Conservation (phyloP, 2,329 filamentous ascomycete species). For the Fusarium begoniae region DNA sequence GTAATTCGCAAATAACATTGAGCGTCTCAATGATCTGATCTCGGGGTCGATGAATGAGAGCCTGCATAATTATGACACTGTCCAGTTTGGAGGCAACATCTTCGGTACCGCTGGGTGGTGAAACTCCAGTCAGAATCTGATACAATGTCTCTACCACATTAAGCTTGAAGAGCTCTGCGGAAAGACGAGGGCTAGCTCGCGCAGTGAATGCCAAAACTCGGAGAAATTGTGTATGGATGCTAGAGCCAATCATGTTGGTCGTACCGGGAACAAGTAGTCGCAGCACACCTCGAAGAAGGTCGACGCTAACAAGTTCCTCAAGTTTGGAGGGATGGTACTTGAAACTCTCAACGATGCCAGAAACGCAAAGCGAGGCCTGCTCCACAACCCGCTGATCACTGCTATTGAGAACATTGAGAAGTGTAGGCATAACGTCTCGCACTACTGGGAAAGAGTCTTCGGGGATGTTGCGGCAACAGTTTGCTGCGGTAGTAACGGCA, state of each 20-base stretch:
- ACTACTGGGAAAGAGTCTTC: constrained; percentile 93
- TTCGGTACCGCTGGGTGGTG: constrained; percentile 81
- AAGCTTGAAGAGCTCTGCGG: constrained; percentile 92
- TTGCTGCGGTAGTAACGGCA: constrained; percentile 95
- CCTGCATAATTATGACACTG: constrained; percentile 98
- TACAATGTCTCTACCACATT: constrained; percentile 98
- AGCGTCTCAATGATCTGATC: constrained; percentile 98
- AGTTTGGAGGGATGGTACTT: constrained; percentile 86
- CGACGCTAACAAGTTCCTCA: constrained; percentile 90
- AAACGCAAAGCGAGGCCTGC: constrained; percentile 94
- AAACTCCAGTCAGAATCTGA: constrained; percentile 95
- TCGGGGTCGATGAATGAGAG: constrained; percentile 91
- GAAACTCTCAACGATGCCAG: constrained; percentile 96
- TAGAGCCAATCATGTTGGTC: constrained; percentile 92
- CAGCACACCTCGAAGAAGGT: constrained; percentile 84
- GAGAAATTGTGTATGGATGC: constrained; percentile 96
- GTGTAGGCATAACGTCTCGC: constrained; percentile 93
- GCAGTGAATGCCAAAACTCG: constrained; percentile 91
- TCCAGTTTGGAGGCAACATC: constrained; percentile 88
- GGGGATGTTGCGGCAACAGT: constrained; percentile 96
- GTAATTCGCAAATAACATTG: constrained; percentile 94
- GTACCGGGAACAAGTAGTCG: constrained; percentile 91
- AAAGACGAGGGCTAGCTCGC: constrained; percentile 85
- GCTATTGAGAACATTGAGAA: constrained; percentile 88
- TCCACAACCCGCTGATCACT: constrained; percentile 97